phyloP scores from a whole-genome alignment of 2,329 filamentous ascomycete species.

The Gyromitra esculenta region DNA sequence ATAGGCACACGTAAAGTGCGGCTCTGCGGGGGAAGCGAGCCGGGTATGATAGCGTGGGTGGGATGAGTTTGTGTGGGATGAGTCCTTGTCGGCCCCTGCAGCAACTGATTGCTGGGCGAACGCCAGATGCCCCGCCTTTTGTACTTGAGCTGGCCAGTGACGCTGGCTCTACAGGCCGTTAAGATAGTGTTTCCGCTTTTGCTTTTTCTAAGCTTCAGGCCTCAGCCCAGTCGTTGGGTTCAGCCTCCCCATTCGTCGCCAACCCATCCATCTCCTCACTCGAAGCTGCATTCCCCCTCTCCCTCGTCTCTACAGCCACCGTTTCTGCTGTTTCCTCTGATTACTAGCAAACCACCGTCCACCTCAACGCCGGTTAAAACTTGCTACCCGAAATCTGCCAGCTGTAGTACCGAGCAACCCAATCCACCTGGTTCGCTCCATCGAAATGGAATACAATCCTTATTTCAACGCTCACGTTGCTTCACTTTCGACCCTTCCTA shows the following conservation, averaged over 20 bases:
- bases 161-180: constrained; percentile 8
- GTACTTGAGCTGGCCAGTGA: constrained; percentile 17
- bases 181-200: constrained; percentile 23
- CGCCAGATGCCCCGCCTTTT: constrained; percentile 40
- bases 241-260: constrained; percentile 4
- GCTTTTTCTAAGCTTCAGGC: constrained; percentile 31
- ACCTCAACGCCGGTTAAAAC: background rate
- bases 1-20: background rate
- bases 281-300: constrained; percentile 21
- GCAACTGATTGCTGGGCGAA: constrained; percentile 17
- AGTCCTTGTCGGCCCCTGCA: constrained; percentile 30
- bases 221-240: constrained; percentile 10
- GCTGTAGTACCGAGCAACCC: background rate
- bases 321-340: background rate
- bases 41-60: background rate
- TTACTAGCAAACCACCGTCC: background rate
- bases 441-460: constrained; percentile 38
- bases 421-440: background rate
- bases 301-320: constrained; percentile 19
- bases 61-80: constrained; percentile 19
- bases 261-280: constrained; percentile 25
- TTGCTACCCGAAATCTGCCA: constrained; percentile 12
- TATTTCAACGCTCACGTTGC: constrained; percentile 39
- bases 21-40: constrained; percentile 24
- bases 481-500: constrained; percentile 54